These are phyloP conservation scores for Eucalyptus shirleyi DNA, from an alignment of 345 rosid species.

Conservation along the genomic window DNA sequence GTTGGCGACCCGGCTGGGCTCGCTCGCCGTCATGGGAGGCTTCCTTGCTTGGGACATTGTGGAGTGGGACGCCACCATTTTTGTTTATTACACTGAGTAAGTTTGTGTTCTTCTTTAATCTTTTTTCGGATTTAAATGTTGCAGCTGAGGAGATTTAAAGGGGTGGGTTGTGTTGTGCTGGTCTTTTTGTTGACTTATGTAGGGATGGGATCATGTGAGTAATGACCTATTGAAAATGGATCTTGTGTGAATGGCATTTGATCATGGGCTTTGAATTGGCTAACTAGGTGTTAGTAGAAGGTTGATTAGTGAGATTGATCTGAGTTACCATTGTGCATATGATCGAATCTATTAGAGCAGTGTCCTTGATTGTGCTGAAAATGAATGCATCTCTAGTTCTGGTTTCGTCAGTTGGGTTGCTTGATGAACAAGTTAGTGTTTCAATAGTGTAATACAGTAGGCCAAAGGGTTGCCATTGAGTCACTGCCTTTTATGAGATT, in stretches of 20 bases:
- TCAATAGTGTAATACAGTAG: not conserved
- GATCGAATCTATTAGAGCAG: not conserved
- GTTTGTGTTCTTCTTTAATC: not conserved
- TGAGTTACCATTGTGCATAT: not conserved
- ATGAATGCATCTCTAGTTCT: not conserved
- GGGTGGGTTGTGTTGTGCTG: not conserved
- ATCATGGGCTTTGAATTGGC: not conserved
- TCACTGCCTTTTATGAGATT: not conserved
- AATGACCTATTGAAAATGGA: not conserved
- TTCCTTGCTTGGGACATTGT: constrained; percentile 59
- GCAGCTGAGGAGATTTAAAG: not conserved
- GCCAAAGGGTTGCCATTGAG: not conserved
- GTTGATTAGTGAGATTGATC: not conserved
- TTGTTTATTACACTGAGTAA: constrained; percentile 86
- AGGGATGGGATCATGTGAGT: not conserved
- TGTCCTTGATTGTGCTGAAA: not conserved
- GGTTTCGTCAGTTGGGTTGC: not conserved
- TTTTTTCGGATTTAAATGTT: not conserved
- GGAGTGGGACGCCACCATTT: constrained; percentile 51
- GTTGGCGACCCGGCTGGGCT: constrained; percentile 39
- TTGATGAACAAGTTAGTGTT: not conserved
- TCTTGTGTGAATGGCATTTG: not conserved
- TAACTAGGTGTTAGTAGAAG: not conserved
- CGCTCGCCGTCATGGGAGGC: constrained; percentile 42
- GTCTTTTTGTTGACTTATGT: not conserved